Evolutionary conservation across 768 basidiomycete species (phyloP).

Genomic region (Collybia nuda): DNA sequence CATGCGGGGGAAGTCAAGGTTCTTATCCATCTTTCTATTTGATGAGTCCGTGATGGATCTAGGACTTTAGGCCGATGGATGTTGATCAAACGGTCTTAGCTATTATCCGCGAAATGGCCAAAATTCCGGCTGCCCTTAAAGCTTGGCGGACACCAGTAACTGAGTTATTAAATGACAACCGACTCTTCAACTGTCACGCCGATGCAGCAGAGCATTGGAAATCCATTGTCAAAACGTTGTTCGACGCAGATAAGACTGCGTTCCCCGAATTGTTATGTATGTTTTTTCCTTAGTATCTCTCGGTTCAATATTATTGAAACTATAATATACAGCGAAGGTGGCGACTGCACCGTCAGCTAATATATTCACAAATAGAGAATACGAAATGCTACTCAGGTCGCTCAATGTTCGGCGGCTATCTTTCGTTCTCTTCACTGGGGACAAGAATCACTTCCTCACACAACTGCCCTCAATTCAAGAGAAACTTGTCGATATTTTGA

Average conservation of each 20-base stretch:
- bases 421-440: constrained; percentile 81
- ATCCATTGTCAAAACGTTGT: constrained; percentile 73
- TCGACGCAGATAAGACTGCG: constrained; percentile 85
- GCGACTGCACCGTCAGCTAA: constrained; percentile 88
- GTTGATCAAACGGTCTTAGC: constrained; percentile 65
- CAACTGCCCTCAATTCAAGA: constrained; percentile 95
- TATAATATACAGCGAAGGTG: constrained; percentile 55
- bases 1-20: constrained; percentile 78
- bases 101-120: constrained; percentile 77
- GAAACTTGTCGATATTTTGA: constrained; percentile 90
- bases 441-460: constrained; percentile 88
- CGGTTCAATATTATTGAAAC: constrained; percentile 28
- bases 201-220: constrained; percentile 66
- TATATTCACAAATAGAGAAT: constrained; percentile 94
- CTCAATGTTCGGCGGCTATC: constrained; percentile 86
- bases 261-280: constrained; percentile 82
- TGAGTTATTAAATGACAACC: constrained; percentile 82
- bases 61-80: constrained; percentile 64
- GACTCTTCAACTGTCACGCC: constrained; percentile 79
- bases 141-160: constrained; percentile 80
- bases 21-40: constrained; percentile 12
- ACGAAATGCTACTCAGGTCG: constrained; percentile 87
- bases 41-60: neutral
- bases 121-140: constrained; percentile 73
- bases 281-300: constrained; percentile 25